phyloP scores from a whole-genome alignment of 768 basidiomycete species.

The Guyanaporus albipodus region DNA sequence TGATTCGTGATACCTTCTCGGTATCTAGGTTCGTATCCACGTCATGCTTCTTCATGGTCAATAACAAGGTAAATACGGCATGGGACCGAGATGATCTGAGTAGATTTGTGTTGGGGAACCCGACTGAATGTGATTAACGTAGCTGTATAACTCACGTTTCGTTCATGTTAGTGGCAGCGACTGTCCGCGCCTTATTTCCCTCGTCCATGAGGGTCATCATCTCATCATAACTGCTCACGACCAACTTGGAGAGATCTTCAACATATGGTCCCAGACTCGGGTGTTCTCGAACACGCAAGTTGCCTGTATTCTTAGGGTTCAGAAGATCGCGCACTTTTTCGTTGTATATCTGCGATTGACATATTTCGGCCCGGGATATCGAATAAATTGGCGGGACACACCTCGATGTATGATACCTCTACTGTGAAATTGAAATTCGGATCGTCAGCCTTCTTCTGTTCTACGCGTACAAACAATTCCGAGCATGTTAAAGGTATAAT shows the following conservation, averaged over 20 bases:
- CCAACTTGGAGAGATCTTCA: conserved; percentile 92
- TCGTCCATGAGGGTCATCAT: conserved; percentile 99
- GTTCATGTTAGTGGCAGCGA: conserved; percentile 99
- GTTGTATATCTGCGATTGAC: conserved; percentile 72
- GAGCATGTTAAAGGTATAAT: conserved; percentile 96
- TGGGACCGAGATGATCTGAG: conserved; percentile 90
- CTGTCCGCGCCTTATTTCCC: conserved; percentile 97
- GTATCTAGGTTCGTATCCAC: conserved; percentile 82
- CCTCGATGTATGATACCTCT: conserved; percentile 98
- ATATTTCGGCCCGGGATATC: neutral
- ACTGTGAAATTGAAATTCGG: conserved; percentile 79
- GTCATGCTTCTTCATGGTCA: conserved; percentile 91
- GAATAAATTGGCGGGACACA: conserved; percentile 27
- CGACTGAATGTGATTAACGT: neutral
- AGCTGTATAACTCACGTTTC: conserved; percentile 70
- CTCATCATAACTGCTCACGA: conserved; percentile 87
- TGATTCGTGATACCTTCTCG: conserved; percentile 99
- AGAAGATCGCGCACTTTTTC: conserved; percentile 97
- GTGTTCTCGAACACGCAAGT: conserved; percentile 95
- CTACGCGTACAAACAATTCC: conserved; percentile 86
- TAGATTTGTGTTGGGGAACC: conserved; percentile 6
- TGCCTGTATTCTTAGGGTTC: conserved; percentile 95
- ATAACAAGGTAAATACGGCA: conserved; percentile 93
- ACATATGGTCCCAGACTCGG: conserved; percentile 97
- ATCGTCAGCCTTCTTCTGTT: conserved; percentile 56